Percentiles rank a stretch among this genome's conserved stretches.
These are phyloP conservation scores for Rutstroemia sydowiana DNA, from an alignment of 2,329 filamentous ascomycete species.

Conservation along the genomic window DNA sequence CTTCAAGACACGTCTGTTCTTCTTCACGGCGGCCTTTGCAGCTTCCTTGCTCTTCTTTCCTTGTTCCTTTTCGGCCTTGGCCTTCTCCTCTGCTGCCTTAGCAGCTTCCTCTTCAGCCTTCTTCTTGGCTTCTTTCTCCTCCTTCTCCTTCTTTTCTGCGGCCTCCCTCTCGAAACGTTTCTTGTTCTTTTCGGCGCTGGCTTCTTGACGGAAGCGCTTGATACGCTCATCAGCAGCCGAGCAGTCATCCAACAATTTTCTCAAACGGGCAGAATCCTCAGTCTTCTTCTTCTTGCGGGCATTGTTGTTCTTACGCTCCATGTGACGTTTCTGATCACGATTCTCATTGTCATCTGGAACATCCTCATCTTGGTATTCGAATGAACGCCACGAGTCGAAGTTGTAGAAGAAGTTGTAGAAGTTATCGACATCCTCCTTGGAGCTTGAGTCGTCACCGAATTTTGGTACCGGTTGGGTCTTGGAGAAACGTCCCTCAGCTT, in stretches of 20 bases:
- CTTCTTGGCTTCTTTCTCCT: slow-evolving; percentile 78
- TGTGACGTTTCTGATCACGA: slow-evolving; percentile 96
- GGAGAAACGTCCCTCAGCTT: slow-evolving; percentile 87
- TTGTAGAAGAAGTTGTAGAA: slow-evolving; percentile 99
- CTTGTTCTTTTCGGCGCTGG: slow-evolving; percentile 93
- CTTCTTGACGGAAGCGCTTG: slow-evolving; percentile 91
- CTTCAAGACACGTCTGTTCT: slow-evolving; percentile 98
- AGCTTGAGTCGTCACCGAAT: slow-evolving; percentile 77
- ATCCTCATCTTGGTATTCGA: slow-evolving; percentile 98
- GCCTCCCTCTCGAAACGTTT: slow-evolving; percentile 86
- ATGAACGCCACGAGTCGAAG: slow-evolving; percentile 95
- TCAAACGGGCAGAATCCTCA: slow-evolving; percentile 86
- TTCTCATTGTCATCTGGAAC: slow-evolving; percentile 98
- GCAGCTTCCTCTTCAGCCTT: slow-evolving; percentile 72
- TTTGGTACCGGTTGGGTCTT: slow-evolving; percentile 80
- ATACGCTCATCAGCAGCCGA: slow-evolving; percentile 86
- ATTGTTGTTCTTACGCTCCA: slow-evolving; percentile 97
- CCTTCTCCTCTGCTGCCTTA: slow-evolving; percentile 78
- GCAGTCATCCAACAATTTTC: slow-evolving; percentile 82
- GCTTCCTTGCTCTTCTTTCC: slow-evolving; percentile 97
- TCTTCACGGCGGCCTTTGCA: slow-evolving; percentile 97
- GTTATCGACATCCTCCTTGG: slow-evolving; percentile 80
- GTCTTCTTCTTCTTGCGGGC: slow-evolving; percentile 99
- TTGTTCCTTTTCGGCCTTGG: slow-evolving; percentile 76
- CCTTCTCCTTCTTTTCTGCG: slow-evolving; percentile 76